Conservation (phyloP, 2,329 filamentous ascomycete genomes). For the Beauveria australis region DNA sequence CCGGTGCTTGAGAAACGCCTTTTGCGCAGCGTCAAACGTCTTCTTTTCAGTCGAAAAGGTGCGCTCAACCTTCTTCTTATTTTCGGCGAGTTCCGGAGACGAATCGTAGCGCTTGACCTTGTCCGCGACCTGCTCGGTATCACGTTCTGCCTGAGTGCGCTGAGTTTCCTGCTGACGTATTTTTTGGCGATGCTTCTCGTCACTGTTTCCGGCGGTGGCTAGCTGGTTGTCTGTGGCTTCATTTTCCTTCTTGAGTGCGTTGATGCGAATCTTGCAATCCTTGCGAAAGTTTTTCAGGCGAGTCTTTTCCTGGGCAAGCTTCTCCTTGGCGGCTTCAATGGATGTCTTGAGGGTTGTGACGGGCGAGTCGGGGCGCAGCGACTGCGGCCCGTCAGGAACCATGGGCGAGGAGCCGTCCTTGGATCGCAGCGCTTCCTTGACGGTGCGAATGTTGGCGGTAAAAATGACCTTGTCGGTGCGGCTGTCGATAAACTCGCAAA, state of each 20-base stretch:
- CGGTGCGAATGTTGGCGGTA: conserved; percentile 62
- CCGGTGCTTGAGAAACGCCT: conserved; percentile 50
- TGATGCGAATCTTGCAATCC: conserved; percentile 64
- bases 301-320: conserved; percentile 60
- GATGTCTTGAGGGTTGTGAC: conserved; percentile 70
- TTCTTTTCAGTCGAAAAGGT: conserved; percentile 47
- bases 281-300: conserved; percentile 64
- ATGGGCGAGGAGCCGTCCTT: conserved; percentile 22
- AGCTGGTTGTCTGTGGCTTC: conserved; percentile 60
- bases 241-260: conserved; percentile 63
- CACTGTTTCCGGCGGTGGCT: conserved; percentile 60
- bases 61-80: conserved; percentile 47
- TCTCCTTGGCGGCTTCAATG: conserved; percentile 62
- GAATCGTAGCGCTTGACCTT: conserved; percentile 54
- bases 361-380: conserved; percentile 65
- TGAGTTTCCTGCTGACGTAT: conserved; percentile 68
- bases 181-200: conserved; percentile 69
- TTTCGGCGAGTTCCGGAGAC: conserved; percentile 53
- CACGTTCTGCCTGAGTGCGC: conserved; percentile 55
- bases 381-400: conserved; percentile 42
- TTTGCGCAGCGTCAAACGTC: conserved; percentile 50
- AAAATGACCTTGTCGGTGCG: conserved; percentile 59
- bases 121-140: conserved; percentile 47
- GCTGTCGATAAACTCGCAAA: conserved; percentile 68
- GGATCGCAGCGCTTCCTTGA: conserved; percentile 34